Conservation (phyloP, 2,329 filamentous ascomycete genomes). For the Apiospora phragmitis region DNA sequence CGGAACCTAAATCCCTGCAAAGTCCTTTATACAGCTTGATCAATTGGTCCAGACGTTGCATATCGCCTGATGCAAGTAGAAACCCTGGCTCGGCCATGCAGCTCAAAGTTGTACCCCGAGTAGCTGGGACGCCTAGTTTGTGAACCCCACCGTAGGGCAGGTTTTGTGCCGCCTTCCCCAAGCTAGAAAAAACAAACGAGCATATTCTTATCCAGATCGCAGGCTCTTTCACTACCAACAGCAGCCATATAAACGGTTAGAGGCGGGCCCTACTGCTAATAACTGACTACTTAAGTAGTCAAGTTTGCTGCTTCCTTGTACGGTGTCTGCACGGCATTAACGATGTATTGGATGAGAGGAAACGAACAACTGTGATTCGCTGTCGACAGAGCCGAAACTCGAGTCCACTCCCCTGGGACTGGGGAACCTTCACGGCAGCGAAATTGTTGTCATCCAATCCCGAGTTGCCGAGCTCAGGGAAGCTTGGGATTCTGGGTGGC, state of each 20-base stretch:
- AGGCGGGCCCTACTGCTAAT: background rate
- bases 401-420: background rate
- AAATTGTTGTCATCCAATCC: background rate
- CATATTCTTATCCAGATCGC: background rate
- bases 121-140: background rate
- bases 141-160: background rate
- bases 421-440: background rate
- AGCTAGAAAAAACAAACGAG: background rate
- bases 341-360: background rate
- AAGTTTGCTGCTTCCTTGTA: slow-evolving; percentile 4
- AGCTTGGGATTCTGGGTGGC: background rate
- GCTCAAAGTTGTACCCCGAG: background rate
- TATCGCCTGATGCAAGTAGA: background rate
- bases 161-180: background rate
- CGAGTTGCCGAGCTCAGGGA: background rate
- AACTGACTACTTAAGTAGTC: background rate
- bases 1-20: background rate
- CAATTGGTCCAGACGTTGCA: background rate
- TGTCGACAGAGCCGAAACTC: background rate
- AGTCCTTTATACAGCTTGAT: background rate
- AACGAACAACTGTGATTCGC: background rate
- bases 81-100: background rate
- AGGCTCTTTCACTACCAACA: background rate
- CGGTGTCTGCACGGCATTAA: background rate
- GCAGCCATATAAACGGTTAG: background rate